phyloP scores from a whole-genome alignment of 108 stramenopile genomes.

The Aurantiochytrium sp. region DNA sequence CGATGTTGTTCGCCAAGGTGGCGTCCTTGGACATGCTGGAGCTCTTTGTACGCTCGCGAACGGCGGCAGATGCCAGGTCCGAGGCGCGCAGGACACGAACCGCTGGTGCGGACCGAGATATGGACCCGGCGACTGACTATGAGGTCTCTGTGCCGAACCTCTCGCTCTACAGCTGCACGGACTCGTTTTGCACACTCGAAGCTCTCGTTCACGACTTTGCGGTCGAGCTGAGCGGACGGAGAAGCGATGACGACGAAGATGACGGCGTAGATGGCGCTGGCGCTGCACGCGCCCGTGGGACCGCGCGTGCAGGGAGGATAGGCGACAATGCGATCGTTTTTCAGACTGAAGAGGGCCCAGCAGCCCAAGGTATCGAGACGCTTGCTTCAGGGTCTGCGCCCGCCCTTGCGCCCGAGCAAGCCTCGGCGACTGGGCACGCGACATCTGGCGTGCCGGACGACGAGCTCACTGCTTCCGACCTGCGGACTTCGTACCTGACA shows the following conservation, averaged over 20 bases:
- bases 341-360: too few relatives aligned
- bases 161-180: slow-evolving; percentile 1
- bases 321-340: too few relatives aligned
- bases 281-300: too few relatives aligned
- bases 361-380: too few relatives aligned
- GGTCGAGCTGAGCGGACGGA: not conserved
- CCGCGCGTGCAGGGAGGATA: too few relatives aligned
- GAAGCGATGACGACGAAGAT: not conserved
- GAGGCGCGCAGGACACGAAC: not conserved
- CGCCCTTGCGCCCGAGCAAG: too few relatives aligned
- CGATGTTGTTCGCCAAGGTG: slow-evolving; percentile 24
- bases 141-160: not conserved
- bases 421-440: too few relatives aligned
- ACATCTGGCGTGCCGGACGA: not conserved
- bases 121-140: not conserved
- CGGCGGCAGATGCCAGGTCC: not conserved
- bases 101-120: not conserved
- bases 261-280: not conserved
- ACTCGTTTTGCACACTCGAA: not conserved
- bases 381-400: too few relatives aligned
- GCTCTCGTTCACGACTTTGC: not conserved
- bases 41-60: not conserved
- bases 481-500: not conserved
- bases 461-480: not conserved
- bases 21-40: slow-evolving; percentile 15